Conservation (phyloP, 495 filamentous ascomycete species). For the Tuber magnatum region DNA sequence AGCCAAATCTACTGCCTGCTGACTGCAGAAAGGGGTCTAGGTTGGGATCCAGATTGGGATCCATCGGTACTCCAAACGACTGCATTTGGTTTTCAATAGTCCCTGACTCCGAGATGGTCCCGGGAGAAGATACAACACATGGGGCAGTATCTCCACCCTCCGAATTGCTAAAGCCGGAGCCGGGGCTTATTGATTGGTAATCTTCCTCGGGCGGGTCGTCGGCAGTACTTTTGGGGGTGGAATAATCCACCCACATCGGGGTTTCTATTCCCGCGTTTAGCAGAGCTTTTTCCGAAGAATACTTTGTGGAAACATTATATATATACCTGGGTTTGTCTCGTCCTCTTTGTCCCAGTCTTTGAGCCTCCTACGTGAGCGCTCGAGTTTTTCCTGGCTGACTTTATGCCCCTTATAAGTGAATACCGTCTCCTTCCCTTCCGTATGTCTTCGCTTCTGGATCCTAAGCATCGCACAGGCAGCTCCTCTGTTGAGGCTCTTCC, state of each 20-base stretch:
- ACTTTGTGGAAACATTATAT: neutral
- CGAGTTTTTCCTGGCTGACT: slow-evolving; percentile 11
- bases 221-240: neutral
- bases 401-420: slow-evolving; percentile 14
- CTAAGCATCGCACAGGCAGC: slow-evolving; percentile 12
- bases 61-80: neutral
- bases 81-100: neutral
- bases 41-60: neutral
- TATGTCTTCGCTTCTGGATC: slow-evolving; percentile 5
- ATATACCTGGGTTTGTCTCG: neutral
- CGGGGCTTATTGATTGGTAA: neutral
- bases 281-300: neutral
- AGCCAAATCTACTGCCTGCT: neutral
- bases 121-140: neutral
- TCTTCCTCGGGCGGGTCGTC: neutral
- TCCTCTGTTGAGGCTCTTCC: slow-evolving; percentile 15
- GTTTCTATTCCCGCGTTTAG: neutral
- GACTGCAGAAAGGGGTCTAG: neutral
- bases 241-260: neutral
- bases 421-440: slow-evolving; percentile 4
- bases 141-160: neutral
- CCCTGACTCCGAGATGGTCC: neutral
- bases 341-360: neutral
- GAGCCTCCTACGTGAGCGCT: slow-evolving; percentile 11
- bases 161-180: neutral